Conservation (phyloP, 225 moss, liverwort and hornwort genomes). For the Sphagnum contortum region DNA sequence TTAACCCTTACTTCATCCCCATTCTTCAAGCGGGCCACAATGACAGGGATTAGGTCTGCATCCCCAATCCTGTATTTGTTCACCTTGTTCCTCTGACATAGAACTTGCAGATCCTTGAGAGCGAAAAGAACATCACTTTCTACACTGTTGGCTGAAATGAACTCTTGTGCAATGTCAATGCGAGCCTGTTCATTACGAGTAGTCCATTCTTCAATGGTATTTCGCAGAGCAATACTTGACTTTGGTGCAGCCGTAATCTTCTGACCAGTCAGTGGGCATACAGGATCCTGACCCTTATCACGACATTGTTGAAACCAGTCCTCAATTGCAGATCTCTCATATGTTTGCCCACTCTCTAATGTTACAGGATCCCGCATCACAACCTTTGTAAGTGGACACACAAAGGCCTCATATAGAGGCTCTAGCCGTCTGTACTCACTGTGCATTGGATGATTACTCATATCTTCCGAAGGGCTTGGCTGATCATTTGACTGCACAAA, state of each 20-base stretch:
- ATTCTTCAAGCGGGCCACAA: constrained; percentile 48
- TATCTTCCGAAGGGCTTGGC: constrained; percentile 39
- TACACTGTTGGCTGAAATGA: constrained; percentile 20
- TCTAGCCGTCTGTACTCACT: constrained; percentile 36
- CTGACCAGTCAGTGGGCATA: constrained; percentile 56
- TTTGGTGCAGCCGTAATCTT: constrained; percentile 26
- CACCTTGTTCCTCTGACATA: constrained; percentile 38
- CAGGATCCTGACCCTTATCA: constrained; percentile 30
- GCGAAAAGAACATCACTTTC: constrained; percentile 40
- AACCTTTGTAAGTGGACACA: constrained; percentile 57
- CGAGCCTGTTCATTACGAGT: constrained; percentile 44
- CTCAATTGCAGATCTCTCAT: constrained; percentile 50
- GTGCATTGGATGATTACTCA: constrained; percentile 14
- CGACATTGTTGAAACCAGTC: constrained; percentile 54
- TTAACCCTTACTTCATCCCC: constrained; percentile 39
- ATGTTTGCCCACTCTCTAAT: constrained; percentile 53
- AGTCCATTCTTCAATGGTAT: constrained; percentile 67
- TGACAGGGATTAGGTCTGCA: constrained; percentile 39
- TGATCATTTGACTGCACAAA: constrained; percentile 42
- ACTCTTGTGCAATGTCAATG: constrained; percentile 47
- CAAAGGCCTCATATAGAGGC: constrained; percentile 50
- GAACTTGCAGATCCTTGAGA: constrained; percentile 36
- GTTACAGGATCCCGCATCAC: constrained; percentile 62
- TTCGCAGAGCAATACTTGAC: constrained; percentile 47
- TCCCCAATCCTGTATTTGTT: constrained; percentile 40